phyloP scores from a whole-genome alignment of 176 grass and related monocot species.

The Zoysia japonica region DNA sequence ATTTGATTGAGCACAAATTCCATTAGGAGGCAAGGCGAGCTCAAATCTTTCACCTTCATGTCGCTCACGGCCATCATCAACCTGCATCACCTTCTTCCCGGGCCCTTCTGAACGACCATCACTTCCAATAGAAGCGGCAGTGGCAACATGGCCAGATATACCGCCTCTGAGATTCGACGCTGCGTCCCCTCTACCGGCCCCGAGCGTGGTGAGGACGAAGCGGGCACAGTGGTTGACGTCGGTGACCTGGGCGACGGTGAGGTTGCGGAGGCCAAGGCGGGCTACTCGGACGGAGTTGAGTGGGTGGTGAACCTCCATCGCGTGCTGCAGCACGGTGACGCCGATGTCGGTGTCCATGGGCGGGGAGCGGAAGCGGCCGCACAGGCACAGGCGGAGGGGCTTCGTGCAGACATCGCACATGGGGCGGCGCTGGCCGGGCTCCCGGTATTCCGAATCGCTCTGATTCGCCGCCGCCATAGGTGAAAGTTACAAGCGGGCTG shows the following conservation, averaged over 20 bases:
- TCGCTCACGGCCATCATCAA: neutral
- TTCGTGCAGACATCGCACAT: conserved; percentile 69
- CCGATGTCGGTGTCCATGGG: conserved; percentile 67
- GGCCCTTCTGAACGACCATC: neutral
- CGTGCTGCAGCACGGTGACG: conserved; percentile 84
- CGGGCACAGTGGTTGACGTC: conserved; percentile 73
- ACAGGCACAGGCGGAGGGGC: conserved; percentile 72
- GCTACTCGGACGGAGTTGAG: conserved; percentile 84
- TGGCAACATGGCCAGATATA: conserved; percentile 17
- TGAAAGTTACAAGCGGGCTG: neutral
- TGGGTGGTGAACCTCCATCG: conserved; percentile 69
- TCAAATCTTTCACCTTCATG: neutral
- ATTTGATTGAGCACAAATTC: neutral
- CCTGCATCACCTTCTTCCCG: neutral
- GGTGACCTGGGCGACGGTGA: conserved; percentile 52
- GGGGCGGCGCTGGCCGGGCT: conserved; percentile 49
- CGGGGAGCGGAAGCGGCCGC: conserved; percentile 60
- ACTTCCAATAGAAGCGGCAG: neutral
- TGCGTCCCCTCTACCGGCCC: neutral
- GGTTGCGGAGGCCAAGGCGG: conserved; percentile 75
- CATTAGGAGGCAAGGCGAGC: neutral
- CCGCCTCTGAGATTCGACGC: conserved; percentile 23
- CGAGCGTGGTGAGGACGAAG: conserved; percentile 62
- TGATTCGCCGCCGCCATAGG: conserved; percentile 43
- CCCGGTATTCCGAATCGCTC: conserved; percentile 10